Percentiles rank a stretch among this genome's conserved stretches.
Evolutionary conservation across 371 early-diverging fungal species (phyloP).

Genomic region (Smittium mucronatum): DNA sequence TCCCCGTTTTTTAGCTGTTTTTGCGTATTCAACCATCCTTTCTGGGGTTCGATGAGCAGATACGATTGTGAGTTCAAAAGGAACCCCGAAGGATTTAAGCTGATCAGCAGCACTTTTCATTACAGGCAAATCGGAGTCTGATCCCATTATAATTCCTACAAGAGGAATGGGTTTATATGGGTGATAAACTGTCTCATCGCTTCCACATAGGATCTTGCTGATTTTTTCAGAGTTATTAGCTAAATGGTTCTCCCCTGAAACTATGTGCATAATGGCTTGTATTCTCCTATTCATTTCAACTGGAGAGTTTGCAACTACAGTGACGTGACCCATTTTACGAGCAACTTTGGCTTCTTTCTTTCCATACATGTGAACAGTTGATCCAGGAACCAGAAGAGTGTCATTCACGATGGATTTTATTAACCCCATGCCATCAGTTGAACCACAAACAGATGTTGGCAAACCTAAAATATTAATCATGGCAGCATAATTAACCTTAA

Average conservation of each 20-base stretch:
- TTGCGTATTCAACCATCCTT: slow-evolving; percentile 83
- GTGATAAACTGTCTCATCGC: slow-evolving; percentile 17
- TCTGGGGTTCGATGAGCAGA: slow-evolving; percentile 92
- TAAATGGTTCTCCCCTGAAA: slow-evolving; percentile 16
- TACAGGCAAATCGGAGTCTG: slow-evolving; percentile 88
- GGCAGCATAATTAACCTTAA: slow-evolving; percentile 79
- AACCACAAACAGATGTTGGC: slow-evolving; percentile 30
- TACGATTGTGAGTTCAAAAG: slow-evolving; percentile 88
- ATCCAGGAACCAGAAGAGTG: slow-evolving; percentile 61
- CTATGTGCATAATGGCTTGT: slow-evolving; percentile 32
- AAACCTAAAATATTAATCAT: slow-evolving; percentile 91
- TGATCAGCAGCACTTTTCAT: slow-evolving; percentile 82
- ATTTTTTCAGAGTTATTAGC: slow-evolving; percentile 12
- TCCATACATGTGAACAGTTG: slow-evolving; percentile 87
- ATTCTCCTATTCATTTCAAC: slow-evolving; percentile 51
- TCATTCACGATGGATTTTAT: slow-evolving; percentile 22
- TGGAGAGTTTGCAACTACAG: slow-evolving; percentile 73
- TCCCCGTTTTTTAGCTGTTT: slow-evolving; percentile 73
- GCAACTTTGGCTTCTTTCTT: slow-evolving; percentile 73
- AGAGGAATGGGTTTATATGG: slow-evolving; percentile 49
- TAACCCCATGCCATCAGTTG: slow-evolving; percentile 48
- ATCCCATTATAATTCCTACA: slow-evolving; percentile 95
- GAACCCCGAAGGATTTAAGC: slow-evolving; percentile 73
- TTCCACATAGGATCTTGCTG: slow-evolving; percentile 10
- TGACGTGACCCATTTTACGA: slow-evolving; percentile 96